A percentile compares a stretch with the other conserved stretches of the same genome.
Conservation (phyloP, 2,329 filamentous ascomycete genomes). For the Bipolaris bicolor region DNA sequence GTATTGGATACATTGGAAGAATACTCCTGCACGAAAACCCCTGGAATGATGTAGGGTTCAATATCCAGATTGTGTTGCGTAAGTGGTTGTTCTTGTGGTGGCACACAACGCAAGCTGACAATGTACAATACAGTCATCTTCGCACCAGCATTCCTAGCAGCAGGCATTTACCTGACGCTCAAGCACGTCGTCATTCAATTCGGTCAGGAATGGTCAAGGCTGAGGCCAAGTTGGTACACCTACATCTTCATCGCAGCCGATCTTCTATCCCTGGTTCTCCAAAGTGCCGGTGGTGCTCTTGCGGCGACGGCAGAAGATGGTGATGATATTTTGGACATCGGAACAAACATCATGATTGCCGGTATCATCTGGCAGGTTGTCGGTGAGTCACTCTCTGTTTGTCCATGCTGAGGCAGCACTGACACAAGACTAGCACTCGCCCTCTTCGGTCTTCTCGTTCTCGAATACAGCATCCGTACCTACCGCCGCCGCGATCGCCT, state of each 20-base stretch:
- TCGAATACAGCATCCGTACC: slow-evolving; percentile 41
- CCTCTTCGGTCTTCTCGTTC: slow-evolving; percentile 53
- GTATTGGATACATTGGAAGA: slow-evolving; percentile 62
- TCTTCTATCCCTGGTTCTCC: slow-evolving; percentile 61
- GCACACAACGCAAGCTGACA: background rate
- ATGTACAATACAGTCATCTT: slow-evolving; percentile 52
- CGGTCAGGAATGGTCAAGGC: slow-evolving; percentile 45
- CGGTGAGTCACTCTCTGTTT: slow-evolving; percentile 45
- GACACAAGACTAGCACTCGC: slow-evolving; percentile 38
- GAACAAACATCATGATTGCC: slow-evolving; percentile 62
- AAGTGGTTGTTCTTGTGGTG: background rate
- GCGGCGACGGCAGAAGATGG: slow-evolving; percentile 56
- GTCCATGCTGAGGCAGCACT: background rate
- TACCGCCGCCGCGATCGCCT: slow-evolving; percentile 26
- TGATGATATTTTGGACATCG: slow-evolving; percentile 48
- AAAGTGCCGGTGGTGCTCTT: slow-evolving; percentile 62
- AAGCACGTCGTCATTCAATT: slow-evolving; percentile 62
- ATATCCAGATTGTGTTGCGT: slow-evolving; percentile 57
- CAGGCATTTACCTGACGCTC: slow-evolving; percentile 61
- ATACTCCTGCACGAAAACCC: slow-evolving; percentile 60
- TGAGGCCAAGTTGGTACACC: slow-evolving; percentile 55
- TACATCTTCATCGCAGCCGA: slow-evolving; percentile 65
- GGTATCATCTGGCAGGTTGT: slow-evolving; percentile 63
- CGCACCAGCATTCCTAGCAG: slow-evolving; percentile 62
- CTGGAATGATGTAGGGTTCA: slow-evolving; percentile 56